Evolutionary conservation across 2,329 filamentous ascomycete genomes (phyloP).

Genomic region (Fusarium heterosporum): DNA sequence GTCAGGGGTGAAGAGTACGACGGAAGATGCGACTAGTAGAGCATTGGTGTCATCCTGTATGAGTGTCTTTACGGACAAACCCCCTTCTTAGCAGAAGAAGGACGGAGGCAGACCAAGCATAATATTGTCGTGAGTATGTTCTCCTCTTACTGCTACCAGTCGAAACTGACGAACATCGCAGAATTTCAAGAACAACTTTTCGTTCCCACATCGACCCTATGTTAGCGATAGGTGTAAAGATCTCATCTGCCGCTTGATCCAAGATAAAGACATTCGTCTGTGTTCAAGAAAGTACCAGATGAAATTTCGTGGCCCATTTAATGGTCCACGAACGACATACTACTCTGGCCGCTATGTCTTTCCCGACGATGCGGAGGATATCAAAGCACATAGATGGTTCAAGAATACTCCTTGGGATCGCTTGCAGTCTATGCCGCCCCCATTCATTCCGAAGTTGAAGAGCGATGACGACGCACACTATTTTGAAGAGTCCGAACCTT

Average conservation of each 20-base stretch:
- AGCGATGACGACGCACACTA: slow-evolving; percentile 83
- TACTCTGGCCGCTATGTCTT: slow-evolving; percentile 73
- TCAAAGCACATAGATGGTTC: slow-evolving; percentile 92
- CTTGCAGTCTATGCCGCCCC: slow-evolving; percentile 76
- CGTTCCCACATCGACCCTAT: slow-evolving; percentile 74
- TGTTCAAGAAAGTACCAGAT: slow-evolving; percentile 80
- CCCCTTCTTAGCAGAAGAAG: slow-evolving; percentile 85
- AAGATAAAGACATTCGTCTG: slow-evolving; percentile 79
- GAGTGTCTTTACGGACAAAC: slow-evolving; percentile 95
- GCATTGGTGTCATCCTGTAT: slow-evolving; percentile 91
- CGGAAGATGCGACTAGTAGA: slow-evolving; percentile 97
- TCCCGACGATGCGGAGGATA: slow-evolving; percentile 85
- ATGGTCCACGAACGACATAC: slow-evolving; percentile 40
- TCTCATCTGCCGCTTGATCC: slow-evolving; percentile 77
- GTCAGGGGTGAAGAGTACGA: slow-evolving; percentile 86
- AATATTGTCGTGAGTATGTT: slow-evolving; percentile 77
- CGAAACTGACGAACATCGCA: slow-evolving; percentile 49
- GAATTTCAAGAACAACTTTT: slow-evolving; percentile 77
- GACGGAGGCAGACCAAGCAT: slow-evolving; percentile 82
- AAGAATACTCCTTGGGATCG: slow-evolving; percentile 80
- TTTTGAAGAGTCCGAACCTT: slow-evolving; percentile 84
- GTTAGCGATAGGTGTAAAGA: slow-evolving; percentile 80
- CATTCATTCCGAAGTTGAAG: slow-evolving; percentile 81
- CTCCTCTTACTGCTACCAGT: not conserved
- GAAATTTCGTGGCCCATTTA: slow-evolving; percentile 63